Evolutionary conservation across 306 rosid genomes (phyloP).

Genomic region (Cicer arietinum): DNA sequence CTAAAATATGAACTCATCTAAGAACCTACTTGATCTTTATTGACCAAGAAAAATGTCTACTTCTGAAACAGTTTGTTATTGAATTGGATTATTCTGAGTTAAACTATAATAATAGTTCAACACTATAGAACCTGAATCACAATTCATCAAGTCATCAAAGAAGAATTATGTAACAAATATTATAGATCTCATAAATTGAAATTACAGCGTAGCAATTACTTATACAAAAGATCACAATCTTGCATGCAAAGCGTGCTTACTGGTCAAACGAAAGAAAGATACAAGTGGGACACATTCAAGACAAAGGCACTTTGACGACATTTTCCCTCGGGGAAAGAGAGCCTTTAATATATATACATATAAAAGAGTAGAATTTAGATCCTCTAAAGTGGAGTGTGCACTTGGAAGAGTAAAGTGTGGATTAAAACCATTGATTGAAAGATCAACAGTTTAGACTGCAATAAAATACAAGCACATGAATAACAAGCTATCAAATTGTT

Average conservation of each 20-base stretch:
- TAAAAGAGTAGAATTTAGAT: background rate
- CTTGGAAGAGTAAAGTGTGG: background rate
- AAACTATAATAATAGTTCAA: background rate
- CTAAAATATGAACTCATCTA: no score
- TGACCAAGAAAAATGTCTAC: no score
- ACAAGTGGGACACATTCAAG: slow-evolving; percentile 16
- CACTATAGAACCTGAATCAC: slow-evolving; percentile 15
- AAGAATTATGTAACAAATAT: slow-evolving; percentile 41
- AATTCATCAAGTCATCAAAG: slow-evolving; percentile 28
- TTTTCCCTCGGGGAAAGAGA: slow-evolving; percentile 10
- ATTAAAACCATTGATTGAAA: background rate
- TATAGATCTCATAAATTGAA: slow-evolving; percentile 31
- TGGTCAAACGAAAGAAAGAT: slow-evolving; percentile 12
- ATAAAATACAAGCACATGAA: background rate
- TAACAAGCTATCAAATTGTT: slow-evolving; percentile 8
- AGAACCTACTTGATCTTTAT: no score
- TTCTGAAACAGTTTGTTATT: no score
- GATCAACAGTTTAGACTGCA: background rate
- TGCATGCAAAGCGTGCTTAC: slow-evolving; percentile 7
- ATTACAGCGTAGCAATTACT: slow-evolving; percentile 16
- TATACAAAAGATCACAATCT: slow-evolving; percentile 40
- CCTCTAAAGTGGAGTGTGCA: background rate
- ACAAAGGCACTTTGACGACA: slow-evolving; percentile 1
- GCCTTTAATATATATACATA: slow-evolving; percentile 45
- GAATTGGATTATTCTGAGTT: no score